These are phyloP conservation scores for Fusarium drepaniforme DNA, from an alignment of 2,329 filamentous ascomycete genomes.

Conservation along the genomic window DNA sequence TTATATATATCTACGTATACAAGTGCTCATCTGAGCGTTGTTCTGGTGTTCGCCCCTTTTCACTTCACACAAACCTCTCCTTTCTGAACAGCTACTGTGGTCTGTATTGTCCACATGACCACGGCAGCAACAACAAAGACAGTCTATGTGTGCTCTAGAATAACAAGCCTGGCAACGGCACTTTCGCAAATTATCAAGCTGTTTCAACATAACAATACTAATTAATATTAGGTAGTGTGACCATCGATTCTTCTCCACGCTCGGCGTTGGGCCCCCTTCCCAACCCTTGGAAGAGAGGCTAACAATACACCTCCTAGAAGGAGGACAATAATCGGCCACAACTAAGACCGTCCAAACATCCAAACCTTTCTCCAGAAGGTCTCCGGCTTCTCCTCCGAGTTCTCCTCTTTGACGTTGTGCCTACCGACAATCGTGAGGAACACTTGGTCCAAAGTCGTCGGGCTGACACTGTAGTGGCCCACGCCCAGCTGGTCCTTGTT, in stretches of 20 bases:
- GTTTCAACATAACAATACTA: background rate
- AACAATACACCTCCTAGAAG: background rate
- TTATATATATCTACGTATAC: background rate
- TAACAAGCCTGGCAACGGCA: background rate
- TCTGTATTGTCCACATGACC: background rate
- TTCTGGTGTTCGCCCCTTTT: conserved; percentile 5
- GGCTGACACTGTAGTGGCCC: conserved; percentile 88
- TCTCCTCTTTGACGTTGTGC: conserved; percentile 84
- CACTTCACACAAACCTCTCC: background rate
- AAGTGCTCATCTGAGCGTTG: background rate
- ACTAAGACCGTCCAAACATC: conserved; percentile 41
- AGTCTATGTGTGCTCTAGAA: background rate
- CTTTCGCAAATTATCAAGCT: background rate
- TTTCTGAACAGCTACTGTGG: background rate
- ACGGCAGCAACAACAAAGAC: background rate
- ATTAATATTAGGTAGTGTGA: background rate
- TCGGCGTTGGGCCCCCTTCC: background rate
- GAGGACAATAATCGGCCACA: background rate
- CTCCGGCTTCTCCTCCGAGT: conserved; percentile 56
- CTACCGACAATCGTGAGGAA: conserved; percentile 87
- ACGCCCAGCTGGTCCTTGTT: conserved; percentile 77
- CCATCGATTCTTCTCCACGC: background rate
- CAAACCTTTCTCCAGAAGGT: conserved; percentile 38
- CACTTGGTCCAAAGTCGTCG: conserved; percentile 90
- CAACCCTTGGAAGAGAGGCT: background rate